phyloP scores from a whole-genome alignment of 257 asterid genomes.

The Nicotiana paniculata region DNA sequence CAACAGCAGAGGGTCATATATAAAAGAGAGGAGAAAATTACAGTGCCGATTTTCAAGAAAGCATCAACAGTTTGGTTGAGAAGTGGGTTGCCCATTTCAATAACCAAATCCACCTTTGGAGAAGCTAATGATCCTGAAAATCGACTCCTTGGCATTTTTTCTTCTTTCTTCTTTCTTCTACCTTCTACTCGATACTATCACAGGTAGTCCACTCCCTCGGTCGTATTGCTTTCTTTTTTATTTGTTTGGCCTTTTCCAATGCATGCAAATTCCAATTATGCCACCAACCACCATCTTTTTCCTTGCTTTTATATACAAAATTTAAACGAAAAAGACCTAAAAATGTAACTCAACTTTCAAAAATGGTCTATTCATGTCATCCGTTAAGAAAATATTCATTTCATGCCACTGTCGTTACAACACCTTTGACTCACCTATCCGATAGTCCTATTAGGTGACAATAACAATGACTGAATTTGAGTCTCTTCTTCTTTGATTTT shows the following conservation, averaged over 20 bases:
- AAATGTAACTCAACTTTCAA: too few species aligned
- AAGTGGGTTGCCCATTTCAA: constrained; percentile 65
- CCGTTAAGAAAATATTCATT: too few species aligned
- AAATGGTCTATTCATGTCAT: too few species aligned
- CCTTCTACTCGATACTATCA: neutral
- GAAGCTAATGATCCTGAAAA: constrained; percentile 39
- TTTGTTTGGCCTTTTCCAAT: neutral
- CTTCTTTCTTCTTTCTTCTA: neutral
- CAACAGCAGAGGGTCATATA: too few species aligned
- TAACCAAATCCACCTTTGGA: constrained; percentile 44
- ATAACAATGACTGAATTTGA: too few species aligned
- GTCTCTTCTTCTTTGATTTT: too few species aligned
- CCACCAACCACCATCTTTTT: neutral
- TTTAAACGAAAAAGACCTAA: too few species aligned
- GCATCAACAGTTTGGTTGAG: constrained; percentile 70
- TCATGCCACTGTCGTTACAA: too few species aligned
- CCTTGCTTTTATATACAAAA: too few species aligned
- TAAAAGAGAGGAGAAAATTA: constrained; percentile 11
- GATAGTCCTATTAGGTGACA: too few species aligned
- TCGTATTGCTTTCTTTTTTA: neutral
- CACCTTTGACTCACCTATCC: too few species aligned
- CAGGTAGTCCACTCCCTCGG: neutral
- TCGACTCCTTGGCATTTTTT: constrained; percentile 35
- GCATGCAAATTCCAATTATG: neutral
- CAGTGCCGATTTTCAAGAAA: constrained; percentile 72